These are phyloP conservation scores for Leishmania aethiopica DNA, from an alignment of 208 protist species.

Conservation along the genomic window DNA sequence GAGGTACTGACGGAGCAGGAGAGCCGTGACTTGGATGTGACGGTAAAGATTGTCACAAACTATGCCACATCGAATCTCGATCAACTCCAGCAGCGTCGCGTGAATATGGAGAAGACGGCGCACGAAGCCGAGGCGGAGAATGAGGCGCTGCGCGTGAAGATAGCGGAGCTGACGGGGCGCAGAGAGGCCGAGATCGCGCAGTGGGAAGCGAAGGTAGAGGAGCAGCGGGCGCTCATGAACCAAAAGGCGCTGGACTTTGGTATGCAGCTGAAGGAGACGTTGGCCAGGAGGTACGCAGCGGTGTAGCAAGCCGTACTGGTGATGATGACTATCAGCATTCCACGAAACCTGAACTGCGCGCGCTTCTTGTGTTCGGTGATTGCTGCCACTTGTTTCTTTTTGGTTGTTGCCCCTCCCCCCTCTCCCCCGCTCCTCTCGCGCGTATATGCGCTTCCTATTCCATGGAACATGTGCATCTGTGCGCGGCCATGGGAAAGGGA, in stretches of 20 bases:
- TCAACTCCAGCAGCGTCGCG: slow-evolving; percentile 78
- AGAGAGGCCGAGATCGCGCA: slow-evolving; percentile 76
- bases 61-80: slow-evolving; percentile 77
- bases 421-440: neutral
- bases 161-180: slow-evolving; percentile 47
- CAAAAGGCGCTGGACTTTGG: slow-evolving; percentile 90
- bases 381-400: neutral
- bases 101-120: slow-evolving; percentile 68
- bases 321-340: neutral
- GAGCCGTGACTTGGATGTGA: slow-evolving; percentile 53
- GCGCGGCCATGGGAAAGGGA: too few relatives aligned
- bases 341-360: neutral
- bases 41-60: slow-evolving; percentile 62
- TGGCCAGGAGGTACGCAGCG: slow-evolving; percentile 12
- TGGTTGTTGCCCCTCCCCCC: too few relatives aligned
- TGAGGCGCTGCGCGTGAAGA: slow-evolving; percentile 50
- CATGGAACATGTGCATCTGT: neutral
- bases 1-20: slow-evolving; percentile 63
- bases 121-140: slow-evolving; percentile 72
- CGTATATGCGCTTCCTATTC: neutral
- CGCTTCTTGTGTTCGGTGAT: too few relatives aligned
- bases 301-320: neutral
- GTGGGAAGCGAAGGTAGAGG: slow-evolving; percentile 85
- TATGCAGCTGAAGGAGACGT: slow-evolving; percentile 84
- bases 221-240: slow-evolving; percentile 83